Evolutionary conservation across 768 basidiomycete species (phyloP).

Genomic region (Suillus hirtellus): DNA sequence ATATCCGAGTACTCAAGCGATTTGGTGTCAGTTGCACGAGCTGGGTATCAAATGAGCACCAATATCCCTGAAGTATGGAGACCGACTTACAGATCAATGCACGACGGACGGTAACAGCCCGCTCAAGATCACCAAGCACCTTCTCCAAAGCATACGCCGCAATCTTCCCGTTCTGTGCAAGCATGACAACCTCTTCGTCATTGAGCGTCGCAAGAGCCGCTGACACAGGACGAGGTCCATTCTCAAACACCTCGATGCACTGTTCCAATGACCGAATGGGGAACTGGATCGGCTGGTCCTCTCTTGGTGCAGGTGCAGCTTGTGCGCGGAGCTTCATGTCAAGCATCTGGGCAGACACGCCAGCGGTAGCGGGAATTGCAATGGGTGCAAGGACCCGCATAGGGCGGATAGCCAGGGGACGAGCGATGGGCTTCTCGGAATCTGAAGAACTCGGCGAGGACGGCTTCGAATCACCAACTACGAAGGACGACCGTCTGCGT

Average conservation of each 20-base stretch:
- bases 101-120: conserved; percentile 85
- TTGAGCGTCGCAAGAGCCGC: conserved; percentile 61
- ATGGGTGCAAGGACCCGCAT: conserved; percentile 21
- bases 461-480: conserved; percentile 21
- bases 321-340: conserved; percentile 37
- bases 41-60: conserved; percentile 37
- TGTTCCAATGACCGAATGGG: conserved; percentile 64
- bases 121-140: conserved; percentile 81
- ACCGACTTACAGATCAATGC: conserved; percentile 82
- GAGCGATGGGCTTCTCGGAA: conserved; percentile 22
- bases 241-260: conserved; percentile 78
- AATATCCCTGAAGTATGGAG: background rate
- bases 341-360: conserved; percentile 30
- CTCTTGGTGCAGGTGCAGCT: conserved; percentile 16
- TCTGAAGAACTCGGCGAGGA: conserved; percentile 12
- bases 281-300: conserved; percentile 17
- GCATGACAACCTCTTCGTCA: conserved; percentile 89
- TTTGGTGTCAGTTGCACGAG: conserved; percentile 81
- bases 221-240: conserved; percentile 63
- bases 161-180: conserved; percentile 90
- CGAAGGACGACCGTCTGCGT: conserved; percentile 26
- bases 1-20: conserved; percentile 83
- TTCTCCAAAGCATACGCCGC: conserved; percentile 96
- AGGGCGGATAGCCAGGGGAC: conserved; percentile 1
- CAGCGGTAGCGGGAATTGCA: conserved; percentile 22